phyloP scores from a whole-genome alignment of 148 eudicot species.

The Arbutus unedo region DNA sequence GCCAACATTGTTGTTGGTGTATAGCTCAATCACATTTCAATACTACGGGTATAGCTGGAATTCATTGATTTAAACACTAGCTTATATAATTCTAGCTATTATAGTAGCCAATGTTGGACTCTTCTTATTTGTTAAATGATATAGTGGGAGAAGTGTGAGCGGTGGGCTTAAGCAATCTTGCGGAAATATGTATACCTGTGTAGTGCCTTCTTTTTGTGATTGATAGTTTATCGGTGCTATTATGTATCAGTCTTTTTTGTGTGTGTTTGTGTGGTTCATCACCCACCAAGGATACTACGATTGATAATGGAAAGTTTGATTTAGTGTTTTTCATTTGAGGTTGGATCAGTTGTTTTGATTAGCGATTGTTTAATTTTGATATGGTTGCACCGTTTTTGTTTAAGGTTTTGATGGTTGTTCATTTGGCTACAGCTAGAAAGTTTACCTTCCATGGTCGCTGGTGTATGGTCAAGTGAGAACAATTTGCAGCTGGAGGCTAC shows the following conservation, averaged over 20 bases:
- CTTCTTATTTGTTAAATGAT: background rate
- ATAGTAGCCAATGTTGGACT: background rate
- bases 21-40: background rate
- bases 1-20: background rate
- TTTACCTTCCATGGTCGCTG: constrained; percentile 71
- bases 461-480: constrained; percentile 52
- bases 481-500: constrained; percentile 76
- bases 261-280: background rate
- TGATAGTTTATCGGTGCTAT: background rate
- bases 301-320: background rate
- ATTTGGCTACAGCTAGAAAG: constrained; percentile 57
- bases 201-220: background rate
- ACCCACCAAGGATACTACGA: background rate
- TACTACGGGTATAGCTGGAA: background rate
- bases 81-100: background rate
- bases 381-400: background rate
- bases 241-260: background rate
- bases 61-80: background rate
- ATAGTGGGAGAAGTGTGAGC: background rate
- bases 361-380: background rate
- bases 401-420: background rate
- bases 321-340: background rate
- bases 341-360: background rate
- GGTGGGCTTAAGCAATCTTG: background rate
- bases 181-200: background rate